Evolutionary conservation across 306 rosid genomes (phyloP).

Genomic region (Purshia tridentata): DNA sequence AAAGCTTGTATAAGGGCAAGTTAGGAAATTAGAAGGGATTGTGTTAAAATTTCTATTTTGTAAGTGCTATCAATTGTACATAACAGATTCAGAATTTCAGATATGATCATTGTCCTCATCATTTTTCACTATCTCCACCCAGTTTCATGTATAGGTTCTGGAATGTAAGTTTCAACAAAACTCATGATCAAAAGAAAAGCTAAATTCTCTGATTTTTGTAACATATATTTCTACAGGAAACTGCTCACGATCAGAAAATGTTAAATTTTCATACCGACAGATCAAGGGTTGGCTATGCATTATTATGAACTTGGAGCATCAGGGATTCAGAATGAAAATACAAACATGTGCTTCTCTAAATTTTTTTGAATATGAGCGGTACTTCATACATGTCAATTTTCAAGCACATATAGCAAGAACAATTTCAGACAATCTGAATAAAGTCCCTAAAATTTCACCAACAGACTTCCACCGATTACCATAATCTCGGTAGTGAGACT

Average conservation of each 20-base stretch:
- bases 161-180: not conserved
- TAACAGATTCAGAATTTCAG: conserved; percentile 11
- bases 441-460: conserved; percentile 35
- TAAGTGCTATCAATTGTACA: conserved; percentile 16
- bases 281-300: not conserved
- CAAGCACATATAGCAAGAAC: conserved; percentile 19
- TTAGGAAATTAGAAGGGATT: not conserved
- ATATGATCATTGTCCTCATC: not conserved
- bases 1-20: conserved; percentile 3
- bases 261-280: not conserved
- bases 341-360: not conserved
- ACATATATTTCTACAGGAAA: not conserved
- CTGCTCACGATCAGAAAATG: not conserved
- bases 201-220: not conserved
- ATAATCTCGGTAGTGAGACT: conserved; percentile 22
- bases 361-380: conserved; percentile 27
- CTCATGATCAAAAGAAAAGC: not conserved
- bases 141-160: not conserved
- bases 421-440: conserved; percentile 2
- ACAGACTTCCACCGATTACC: conserved; percentile 30
- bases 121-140: not conserved
- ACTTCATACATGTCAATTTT: conserved; percentile 18
- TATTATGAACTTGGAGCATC: not conserved
- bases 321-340: not conserved
- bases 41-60: not conserved